Percentiles rank a stretch among this genome's conserved stretches.
Evolutionary conservation across 1,284 basidiomycete genomes (phyloP).

Genomic region (Boletus semigastroideus): DNA sequence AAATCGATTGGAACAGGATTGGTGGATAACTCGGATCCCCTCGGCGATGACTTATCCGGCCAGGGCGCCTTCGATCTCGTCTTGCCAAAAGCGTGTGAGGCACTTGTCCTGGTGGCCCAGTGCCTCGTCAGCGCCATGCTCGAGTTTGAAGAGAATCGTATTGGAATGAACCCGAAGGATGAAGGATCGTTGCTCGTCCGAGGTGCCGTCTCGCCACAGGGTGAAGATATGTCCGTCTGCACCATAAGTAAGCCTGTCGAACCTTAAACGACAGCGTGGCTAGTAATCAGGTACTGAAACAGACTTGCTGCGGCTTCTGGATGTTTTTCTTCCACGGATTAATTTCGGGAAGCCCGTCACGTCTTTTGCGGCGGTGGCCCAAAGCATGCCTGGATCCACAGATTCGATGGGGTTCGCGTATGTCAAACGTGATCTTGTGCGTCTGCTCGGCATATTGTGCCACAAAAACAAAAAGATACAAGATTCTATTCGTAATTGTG

Average conservation of each 20-base stretch:
- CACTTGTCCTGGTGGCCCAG: slow-evolving; percentile 74
- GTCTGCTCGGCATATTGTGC: slow-evolving; percentile 73
- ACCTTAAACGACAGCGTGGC: background rate
- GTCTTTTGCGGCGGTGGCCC: slow-evolving; percentile 17
- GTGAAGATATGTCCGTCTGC: slow-evolving; percentile 52
- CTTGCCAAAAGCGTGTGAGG: slow-evolving; percentile 76
- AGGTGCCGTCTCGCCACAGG: slow-evolving; percentile 38
- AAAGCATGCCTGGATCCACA: slow-evolving; percentile 17
- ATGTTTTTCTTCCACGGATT: slow-evolving; percentile 77
- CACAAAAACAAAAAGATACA: slow-evolving; percentile 65
- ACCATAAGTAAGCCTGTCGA: slow-evolving; percentile 54
- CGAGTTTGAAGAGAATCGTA: slow-evolving; percentile 21
- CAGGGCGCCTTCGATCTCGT: slow-evolving; percentile 54
- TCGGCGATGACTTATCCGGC: background rate
- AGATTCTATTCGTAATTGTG: slow-evolving; percentile 65
- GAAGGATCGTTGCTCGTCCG: slow-evolving; percentile 44
- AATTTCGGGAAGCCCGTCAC: slow-evolving; percentile 63
- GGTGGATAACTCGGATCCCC: background rate
- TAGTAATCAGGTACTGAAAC: slow-evolving; percentile 11
- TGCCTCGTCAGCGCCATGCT: slow-evolving; percentile 70
- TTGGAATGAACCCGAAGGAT: slow-evolving; percentile 13
- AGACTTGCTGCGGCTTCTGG: slow-evolving; percentile 71
- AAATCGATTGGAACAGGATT: slow-evolving; percentile 41
- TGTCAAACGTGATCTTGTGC: slow-evolving; percentile 81
- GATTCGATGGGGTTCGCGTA: slow-evolving; percentile 70